phyloP scores from a whole-genome alignment of 805 yeast species.

The Brettanomyces sp. region DNA sequence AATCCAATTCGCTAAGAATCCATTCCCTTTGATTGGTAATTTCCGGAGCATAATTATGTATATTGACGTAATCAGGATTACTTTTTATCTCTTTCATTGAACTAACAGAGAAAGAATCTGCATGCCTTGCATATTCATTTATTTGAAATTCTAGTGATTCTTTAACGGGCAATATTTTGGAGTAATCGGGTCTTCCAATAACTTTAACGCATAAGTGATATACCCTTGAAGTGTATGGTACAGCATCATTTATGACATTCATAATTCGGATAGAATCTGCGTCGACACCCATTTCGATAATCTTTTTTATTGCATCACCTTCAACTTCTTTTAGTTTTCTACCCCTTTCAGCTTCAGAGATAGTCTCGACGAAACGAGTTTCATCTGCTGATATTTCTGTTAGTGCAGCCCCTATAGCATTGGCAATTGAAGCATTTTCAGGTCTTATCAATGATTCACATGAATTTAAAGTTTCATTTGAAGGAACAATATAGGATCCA shows the following conservation, averaged over 20 bases:
- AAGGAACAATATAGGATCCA: conserved; percentile 38
- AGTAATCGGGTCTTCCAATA: conserved; percentile 37
- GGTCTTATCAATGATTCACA: conserved; percentile 34
- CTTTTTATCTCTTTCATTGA: conserved; percentile 5
- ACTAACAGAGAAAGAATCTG: conserved; percentile 2
- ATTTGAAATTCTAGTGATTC: conserved; percentile 8
- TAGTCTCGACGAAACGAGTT: conserved; percentile 6
- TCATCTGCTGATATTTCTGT: conserved; percentile 32
- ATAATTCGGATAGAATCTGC: conserved; percentile 17
- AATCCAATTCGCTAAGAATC: conserved; percentile 31
- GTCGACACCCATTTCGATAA: conserved; percentile 21
- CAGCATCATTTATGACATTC: conserved; percentile 19
- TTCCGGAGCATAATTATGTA: conserved; percentile 8
- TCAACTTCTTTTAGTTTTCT: conserved; percentile 14
- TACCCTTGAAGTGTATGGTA: conserved; percentile 27
- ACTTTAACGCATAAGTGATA: conserved; percentile 28
- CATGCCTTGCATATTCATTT: conserved; percentile 6
- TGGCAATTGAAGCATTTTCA: conserved; percentile 33
- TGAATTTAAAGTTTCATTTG: conserved; percentile 21
- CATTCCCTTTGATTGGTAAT: conserved; percentile 25
- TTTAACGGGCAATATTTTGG: conserved; percentile 4
- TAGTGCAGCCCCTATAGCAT: conserved; percentile 43
- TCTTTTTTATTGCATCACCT: conserved; percentile 10
- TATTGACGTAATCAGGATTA: conserved; percentile 7
- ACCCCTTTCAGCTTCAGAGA: conserved; percentile 11